Conservation (phyloP, 2,329 filamentous ascomycete species). For the Apiospora marii region DNA sequence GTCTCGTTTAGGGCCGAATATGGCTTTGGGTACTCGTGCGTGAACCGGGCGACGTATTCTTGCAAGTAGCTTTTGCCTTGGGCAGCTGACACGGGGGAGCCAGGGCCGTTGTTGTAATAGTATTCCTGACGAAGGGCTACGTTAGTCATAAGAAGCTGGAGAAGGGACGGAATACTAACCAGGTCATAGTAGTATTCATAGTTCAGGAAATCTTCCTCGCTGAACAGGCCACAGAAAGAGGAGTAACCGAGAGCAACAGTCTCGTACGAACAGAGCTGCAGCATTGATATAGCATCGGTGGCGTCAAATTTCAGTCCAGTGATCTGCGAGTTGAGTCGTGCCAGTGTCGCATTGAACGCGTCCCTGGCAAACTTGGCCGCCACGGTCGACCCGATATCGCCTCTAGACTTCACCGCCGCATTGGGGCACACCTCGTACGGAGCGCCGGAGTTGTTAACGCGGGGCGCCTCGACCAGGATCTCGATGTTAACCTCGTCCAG, state of each 20-base stretch:
- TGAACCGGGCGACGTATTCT: slow-evolving; percentile 44
- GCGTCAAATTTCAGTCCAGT: slow-evolving; percentile 42
- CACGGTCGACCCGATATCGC: slow-evolving; percentile 37
- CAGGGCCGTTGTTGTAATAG: slow-evolving; percentile 44
- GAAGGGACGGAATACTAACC: too few relatives aligned
- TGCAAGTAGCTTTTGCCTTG: slow-evolving; percentile 44
- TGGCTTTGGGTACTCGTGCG: slow-evolving; percentile 38
- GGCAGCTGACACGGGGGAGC: slow-evolving; percentile 43
- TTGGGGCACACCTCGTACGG: slow-evolving; percentile 41
- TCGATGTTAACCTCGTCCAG: slow-evolving; percentile 43
- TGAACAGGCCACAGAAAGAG: slow-evolving; percentile 51
- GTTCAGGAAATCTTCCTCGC: slow-evolving; percentile 50
- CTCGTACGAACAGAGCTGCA: slow-evolving; percentile 47
- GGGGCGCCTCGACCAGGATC: slow-evolving; percentile 42
- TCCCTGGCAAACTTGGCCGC: slow-evolving; percentile 35
- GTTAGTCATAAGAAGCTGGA: too few relatives aligned
- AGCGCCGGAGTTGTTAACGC: slow-evolving; percentile 42
- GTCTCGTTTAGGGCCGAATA: slow-evolving; percentile 42
- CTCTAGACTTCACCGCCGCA: slow-evolving; percentile 34
- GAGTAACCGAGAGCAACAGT: slow-evolving; percentile 51
- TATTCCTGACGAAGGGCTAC: slow-evolving; percentile 32
- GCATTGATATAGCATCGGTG: slow-evolving; percentile 48
- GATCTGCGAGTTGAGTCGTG: slow-evolving; percentile 41
- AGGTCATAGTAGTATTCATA: slow-evolving; percentile 54
- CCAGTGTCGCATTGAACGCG: slow-evolving; percentile 41